Percentiles rank a stretch among this genome's conserved stretches.
These are phyloP conservation scores for Pneumocystis jirovecii DNA, from an alignment of 1,139 yeast species.

Conservation along the genomic window DNA sequence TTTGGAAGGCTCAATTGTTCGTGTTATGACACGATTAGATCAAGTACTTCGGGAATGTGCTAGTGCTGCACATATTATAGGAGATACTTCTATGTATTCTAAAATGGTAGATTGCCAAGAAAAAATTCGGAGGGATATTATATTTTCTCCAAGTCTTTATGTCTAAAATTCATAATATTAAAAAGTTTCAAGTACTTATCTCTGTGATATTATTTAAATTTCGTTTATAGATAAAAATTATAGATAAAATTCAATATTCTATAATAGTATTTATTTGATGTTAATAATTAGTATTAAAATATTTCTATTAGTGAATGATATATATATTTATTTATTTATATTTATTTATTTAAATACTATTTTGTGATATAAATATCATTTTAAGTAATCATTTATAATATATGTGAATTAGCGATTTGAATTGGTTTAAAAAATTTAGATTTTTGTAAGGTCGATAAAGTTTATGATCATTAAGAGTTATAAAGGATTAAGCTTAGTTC, in stretches of 20 bases:
- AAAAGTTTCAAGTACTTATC: background rate
- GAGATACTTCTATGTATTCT: constrained; percentile 73
- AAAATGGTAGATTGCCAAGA: constrained; percentile 92
- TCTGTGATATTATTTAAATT: too few relatives aligned
- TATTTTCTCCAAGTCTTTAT: constrained; percentile 89
- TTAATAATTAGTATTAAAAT: background rate
- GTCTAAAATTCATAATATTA: constrained; percentile 28
- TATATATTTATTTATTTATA: background rate
- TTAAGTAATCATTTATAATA: too few relatives aligned
- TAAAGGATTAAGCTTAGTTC: background rate
- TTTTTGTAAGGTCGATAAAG: background rate
- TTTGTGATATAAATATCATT: background rate
- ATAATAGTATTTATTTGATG: background rate
- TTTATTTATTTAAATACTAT: background rate
- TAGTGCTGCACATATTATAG: constrained; percentile 86
- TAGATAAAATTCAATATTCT: background rate
- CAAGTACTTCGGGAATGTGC: constrained; percentile 91
- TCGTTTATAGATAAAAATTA: background rate
- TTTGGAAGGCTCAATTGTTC: constrained; percentile 94
- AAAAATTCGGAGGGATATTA: constrained; percentile 86
- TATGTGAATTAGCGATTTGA: background rate
- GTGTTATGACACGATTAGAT: constrained; percentile 86
- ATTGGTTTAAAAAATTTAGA: background rate
- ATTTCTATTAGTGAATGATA: background rate
- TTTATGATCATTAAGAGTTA: background rate